phyloP scores from a whole-genome alignment of 2,329 filamentous ascomycete species.

The Didymellaceae sp. region DNA sequence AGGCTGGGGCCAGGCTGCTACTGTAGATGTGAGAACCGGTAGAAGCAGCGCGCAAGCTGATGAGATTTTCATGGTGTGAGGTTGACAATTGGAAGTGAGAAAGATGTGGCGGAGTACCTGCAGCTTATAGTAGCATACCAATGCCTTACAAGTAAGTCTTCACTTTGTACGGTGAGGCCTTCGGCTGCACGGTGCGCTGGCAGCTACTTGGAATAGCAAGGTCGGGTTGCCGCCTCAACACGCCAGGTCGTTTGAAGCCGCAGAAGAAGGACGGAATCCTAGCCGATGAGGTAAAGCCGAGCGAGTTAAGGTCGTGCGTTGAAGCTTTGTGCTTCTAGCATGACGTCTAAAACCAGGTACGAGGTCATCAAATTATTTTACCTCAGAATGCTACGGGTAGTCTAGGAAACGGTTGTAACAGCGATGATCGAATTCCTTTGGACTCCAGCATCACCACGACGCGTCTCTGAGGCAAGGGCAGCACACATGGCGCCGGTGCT shows the following conservation, averaged over 20 bases:
- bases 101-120: slow-evolving; percentile 29
- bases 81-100: slow-evolving; percentile 25
- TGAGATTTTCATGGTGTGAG: slow-evolving; percentile 24
- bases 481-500: slow-evolving; percentile 19
- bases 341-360: slow-evolving; percentile 34
- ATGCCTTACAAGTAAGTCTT: slow-evolving; percentile 18
- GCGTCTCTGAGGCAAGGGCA: slow-evolving; percentile 11
- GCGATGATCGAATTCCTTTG: slow-evolving; percentile 7
- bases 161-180: slow-evolving; percentile 23
- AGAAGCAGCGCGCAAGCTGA: slow-evolving; percentile 34
- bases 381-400: slow-evolving; percentile 27
- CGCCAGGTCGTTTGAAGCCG: slow-evolving; percentile 31
- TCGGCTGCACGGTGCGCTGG: slow-evolving; percentile 47
- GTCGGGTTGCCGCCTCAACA: slow-evolving; percentile 36
- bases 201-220: slow-evolving; percentile 35
- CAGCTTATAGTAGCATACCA: slow-evolving; percentile 32
- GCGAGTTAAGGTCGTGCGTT: slow-evolving; percentile 30
- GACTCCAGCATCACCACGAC: slow-evolving; percentile 1
- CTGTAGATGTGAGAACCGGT: slow-evolving; percentile 30
- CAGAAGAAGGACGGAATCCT: slow-evolving; percentile 29
- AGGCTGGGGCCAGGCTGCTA: slow-evolving; percentile 36
- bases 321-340: slow-evolving; percentile 35
- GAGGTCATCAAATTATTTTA: slow-evolving; percentile 15
- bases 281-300: slow-evolving; percentile 26
- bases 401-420: slow-evolving; percentile 30